These are phyloP conservation scores for Fusarium citri DNA, from an alignment of 2,329 filamentous ascomycete genomes.

Conservation along the genomic window DNA sequence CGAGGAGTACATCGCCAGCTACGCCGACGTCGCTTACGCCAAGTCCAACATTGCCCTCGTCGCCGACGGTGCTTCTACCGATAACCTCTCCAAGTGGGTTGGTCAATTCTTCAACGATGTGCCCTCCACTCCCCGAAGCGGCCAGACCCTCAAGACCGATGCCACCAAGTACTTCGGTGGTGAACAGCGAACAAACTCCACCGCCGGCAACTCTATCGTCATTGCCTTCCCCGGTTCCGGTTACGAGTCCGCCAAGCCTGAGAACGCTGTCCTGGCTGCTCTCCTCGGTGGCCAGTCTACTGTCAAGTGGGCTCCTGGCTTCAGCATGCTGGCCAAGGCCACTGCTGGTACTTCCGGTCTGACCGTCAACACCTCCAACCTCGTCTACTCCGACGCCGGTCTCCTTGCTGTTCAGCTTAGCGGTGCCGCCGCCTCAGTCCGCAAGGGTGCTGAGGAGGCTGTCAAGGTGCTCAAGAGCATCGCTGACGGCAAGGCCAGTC, in stretches of 20 bases:
- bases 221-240: constrained; percentile 94
- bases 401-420: constrained; percentile 85
- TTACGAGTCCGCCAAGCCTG: constrained; percentile 85
- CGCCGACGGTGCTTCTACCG: constrained; percentile 84
- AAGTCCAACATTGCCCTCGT: constrained; percentile 94
- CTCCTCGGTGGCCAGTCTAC: constrained; percentile 89
- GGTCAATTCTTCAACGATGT: constrained; percentile 88
- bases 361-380: constrained; percentile 78
- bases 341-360: constrained; percentile 74
- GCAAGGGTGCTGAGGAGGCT: constrained; percentile 78
- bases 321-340: constrained; percentile 88
- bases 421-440: constrained; percentile 79
- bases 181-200: constrained; percentile 87
- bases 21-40: constrained; percentile 81
- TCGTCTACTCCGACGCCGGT: constrained; percentile 92
- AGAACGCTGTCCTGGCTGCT: constrained; percentile 86
- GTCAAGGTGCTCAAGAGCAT: constrained; percentile 87
- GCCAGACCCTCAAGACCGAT: constrained; percentile 66
- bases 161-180: constrained; percentile 92
- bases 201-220: constrained; percentile 82
- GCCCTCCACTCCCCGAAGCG: constrained; percentile 64
- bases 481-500: constrained; percentile 77
- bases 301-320: constrained; percentile 96
- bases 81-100: constrained; percentile 87
- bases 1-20: constrained; percentile 79